Base-by-base conservation (phyloP, 192 early-diverging fungal genomes). In the Coemansia sp. region DNA sequence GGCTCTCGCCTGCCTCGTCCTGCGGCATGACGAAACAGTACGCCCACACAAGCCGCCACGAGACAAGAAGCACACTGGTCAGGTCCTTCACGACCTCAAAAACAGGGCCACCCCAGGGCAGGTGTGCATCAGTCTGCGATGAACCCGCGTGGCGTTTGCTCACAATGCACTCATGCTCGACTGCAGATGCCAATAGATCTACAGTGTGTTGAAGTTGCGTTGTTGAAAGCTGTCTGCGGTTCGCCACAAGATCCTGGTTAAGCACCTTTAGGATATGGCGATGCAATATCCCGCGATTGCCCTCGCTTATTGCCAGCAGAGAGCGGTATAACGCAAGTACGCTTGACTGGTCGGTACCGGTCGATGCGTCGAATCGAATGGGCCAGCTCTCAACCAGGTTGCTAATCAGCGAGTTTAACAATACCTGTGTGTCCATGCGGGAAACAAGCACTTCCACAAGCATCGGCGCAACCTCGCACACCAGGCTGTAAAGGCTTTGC, bases 1-100 rank as follows among this genome's bases (percentile, higher is more conserved):
- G 22, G 34, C 11, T 20, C 48, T 53, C 35, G 50, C 59, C 50
- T 17, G 59, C 58, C 17, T 65, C 61, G 19, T 63, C 63, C 2
- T 43, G 56, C 43, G 49, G 32, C 22, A 53, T 17, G 0, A 22
- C 20, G 35, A 81, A 81, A 35, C 73, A 75, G 43, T 58, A 58
- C 13, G 15, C 22, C 78, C 78, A 81, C 48, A 81, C 56, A 19
- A 36, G 20, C 7, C 60, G 73, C 78, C 78, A 81, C 60, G 61
- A 53, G 0, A 57, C 55, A 17, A 49, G 59, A 56, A 81, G 49
- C 4, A 41, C 63, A 11, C 54, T 61, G 34, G 70, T 60, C 55
- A 81, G 54, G n/a, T 62, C 67, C 11, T 41, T 49, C 1, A 72
- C 57, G 4, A 54, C 61, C 66, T 75, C 73, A 1, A 34, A 25